Evolutionary conservation across 1,139 yeast genomes (phyloP), one percentile per base, ranked within the genome.

Genomic region (Kodamaea derodonti): DNA sequence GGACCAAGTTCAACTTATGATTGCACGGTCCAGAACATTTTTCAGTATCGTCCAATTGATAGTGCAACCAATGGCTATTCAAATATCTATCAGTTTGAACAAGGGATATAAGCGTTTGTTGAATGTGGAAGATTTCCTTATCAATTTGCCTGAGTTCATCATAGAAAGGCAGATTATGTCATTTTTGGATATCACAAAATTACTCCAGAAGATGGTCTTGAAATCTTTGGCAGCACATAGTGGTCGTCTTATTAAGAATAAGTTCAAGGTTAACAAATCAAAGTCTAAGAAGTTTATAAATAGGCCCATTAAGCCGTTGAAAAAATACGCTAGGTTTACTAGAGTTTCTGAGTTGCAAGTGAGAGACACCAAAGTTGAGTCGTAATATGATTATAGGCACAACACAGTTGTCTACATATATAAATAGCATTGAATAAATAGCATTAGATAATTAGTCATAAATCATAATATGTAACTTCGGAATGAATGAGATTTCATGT

Each of bases 51-150:
- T 72, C 20, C 59, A 69, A 8, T 60, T 82, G 42, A 60, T 55
- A 15, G 48, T 81, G 14, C 62, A 65, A 35, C 65, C 76, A 10
- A 65, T 76, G 25, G 56, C 66, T 2, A 51, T 82, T 17, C 67
- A 69, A 56, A 68, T 82, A 16, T 79, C 87, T 3, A 72, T 79
- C 40, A 73, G 71, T 45, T 78, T 83, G 31, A 66, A 65, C 31
- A 58, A 52, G 26, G 87, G 88, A 0, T 64, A 72, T 25, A 66
- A 64, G 49, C 62, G 81, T 40, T 48, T 80, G 38, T 67, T 80
- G 36, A 82, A 82, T 50, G 87, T 83, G 3, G 69, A 76, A 24
- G 69, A 77, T 45, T 78, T 83, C 42, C 58, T 67, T 12, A 58
- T 82, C 30, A 61, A 63, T 18, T 55, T 82, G 38, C 88, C 87